phyloP scores from a whole-genome alignment of 305 asterid species.

The Fraxinus velutina region DNA sequence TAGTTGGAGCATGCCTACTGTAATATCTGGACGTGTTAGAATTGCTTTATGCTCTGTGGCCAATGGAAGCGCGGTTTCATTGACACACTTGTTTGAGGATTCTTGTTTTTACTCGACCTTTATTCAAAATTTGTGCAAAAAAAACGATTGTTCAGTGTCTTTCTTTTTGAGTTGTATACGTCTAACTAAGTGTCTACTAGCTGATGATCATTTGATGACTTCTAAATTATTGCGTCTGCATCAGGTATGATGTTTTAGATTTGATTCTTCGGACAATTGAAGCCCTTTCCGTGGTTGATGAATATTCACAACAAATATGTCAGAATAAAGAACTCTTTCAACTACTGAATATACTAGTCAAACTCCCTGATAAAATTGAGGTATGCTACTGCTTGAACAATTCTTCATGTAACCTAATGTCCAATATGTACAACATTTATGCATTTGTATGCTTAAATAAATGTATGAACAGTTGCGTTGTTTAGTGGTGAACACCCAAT shows the following conservation, averaged over 20 bases:
- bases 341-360: constrained; percentile 53
- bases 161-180: background rate
- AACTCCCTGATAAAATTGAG: constrained; percentile 81
- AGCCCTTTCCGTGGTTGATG: constrained; percentile 66
- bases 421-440: constrained; percentile 1
- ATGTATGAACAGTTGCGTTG: background rate
- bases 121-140: background rate
- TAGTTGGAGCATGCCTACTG: constrained; percentile 10
- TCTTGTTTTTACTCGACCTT: background rate
- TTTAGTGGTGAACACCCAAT: background rate
- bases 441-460: background rate
- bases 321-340: constrained; percentile 51
- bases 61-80: background rate
- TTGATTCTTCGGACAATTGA: constrained; percentile 72
- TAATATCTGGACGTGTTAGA: background rate
- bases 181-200: background rate
- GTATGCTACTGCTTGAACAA: constrained; percentile 37
- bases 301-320: constrained; percentile 55
- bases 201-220: constrained; percentile 19
- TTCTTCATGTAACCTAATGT: constrained; percentile 10
- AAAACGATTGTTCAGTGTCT: background rate
- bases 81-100: background rate
- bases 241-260: constrained; percentile 71
- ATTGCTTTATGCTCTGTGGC: constrained; percentile 6
- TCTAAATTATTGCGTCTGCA: constrained; percentile 21